Base-by-base conservation (phyloP, 352 stramenopile species). In the Phytopythium litorale region DNA sequence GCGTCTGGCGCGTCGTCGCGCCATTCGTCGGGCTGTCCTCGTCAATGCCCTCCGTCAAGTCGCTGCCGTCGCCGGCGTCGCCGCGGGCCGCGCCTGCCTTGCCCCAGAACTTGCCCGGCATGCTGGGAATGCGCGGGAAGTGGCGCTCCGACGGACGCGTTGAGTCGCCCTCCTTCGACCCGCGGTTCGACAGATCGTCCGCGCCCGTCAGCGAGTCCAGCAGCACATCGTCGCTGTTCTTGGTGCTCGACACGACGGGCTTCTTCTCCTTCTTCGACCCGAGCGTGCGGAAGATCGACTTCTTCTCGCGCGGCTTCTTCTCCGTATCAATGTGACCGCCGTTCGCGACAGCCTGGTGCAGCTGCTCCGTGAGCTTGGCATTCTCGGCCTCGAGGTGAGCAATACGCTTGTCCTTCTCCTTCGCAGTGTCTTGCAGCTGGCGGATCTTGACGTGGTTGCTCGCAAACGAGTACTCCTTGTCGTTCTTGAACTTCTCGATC, bases 181-280 rank as follows among this genome's bases (percentile, higher is more conserved):
- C 67, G 23, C 70, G 70, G 67, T 86, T 80, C 46, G 40, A 9
- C 7, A 83, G 63, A 43, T 94, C 85, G n/a, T 92, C 83, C 43
- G 82, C 77, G 33, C 82, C 78, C 1, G 85, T 94, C 2, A 94
- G 70, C 55, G 85, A 94, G 68, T 94, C 83, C 61, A 92, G 66
- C 35, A 90, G 70, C 50, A 91, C 78, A 15, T 46, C 37, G 21
- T 59, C 53, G 13, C 33, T 40, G 23, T 13, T 32, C 51, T 57
- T 57, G 13, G 50, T 56, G 25, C 64, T 76, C 40, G 83, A 71
- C 19, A 75, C 72, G 1, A 68, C 64, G 18, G 68, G 63, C 64
- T 85, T 86, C 59, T 73, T 78, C 50, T 91, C 84, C 67, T 92
- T 93, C 78, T 94, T 94, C 7, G 84, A 86, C 12, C 81, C 86